A percentile compares a stretch with the other conserved stretches of the same genome.
phyloP scores from a whole-genome alignment of 306 rosid genomes.

The Prunus mira region DNA sequence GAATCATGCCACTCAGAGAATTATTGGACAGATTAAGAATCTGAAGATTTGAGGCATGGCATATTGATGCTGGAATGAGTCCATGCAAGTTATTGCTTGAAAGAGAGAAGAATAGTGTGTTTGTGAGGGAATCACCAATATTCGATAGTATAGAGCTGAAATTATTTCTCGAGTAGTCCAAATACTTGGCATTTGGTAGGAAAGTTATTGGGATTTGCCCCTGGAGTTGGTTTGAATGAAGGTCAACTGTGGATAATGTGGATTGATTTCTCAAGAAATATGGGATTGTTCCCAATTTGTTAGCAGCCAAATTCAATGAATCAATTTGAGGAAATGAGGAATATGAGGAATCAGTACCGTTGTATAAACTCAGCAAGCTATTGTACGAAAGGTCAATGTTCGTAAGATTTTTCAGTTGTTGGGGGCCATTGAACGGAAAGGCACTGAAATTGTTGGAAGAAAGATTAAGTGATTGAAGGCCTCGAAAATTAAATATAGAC shows the following conservation, averaged over 20 bases:
- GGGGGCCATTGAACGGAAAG: background rate
- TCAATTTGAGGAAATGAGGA: background rate
- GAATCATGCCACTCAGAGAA: conserved; percentile 17
- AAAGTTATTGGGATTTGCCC: conserved; percentile 6
- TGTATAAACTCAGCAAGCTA: background rate
- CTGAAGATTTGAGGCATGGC: conserved; percentile 7
- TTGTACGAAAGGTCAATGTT: background rate
- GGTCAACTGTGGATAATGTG: background rate
- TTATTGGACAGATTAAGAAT: conserved; percentile 30
- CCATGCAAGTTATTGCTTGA: conserved; percentile 17
- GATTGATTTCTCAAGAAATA: background rate
- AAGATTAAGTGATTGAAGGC: background rate
- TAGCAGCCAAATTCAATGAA: background rate
- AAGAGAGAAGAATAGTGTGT: background rate
- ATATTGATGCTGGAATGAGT: conserved; percentile 26
- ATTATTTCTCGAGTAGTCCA: conserved; percentile 23
- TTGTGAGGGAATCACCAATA: background rate
- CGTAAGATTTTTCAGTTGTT: background rate
- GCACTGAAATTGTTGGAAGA: background rate
- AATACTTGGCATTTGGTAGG: background rate
- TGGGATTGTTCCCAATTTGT: background rate
- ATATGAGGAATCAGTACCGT: too few relatives aligned
- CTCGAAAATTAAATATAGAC: conserved; percentile 13
- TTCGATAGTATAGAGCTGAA: conserved; percentile 7
- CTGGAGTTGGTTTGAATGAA: background rate